A percentile compares a stretch with the other conserved stretches of the same genome.
Evolutionary conservation across 495 filamentous ascomycete species (phyloP).

Genomic region (Lineolata rhizophorae): DNA sequence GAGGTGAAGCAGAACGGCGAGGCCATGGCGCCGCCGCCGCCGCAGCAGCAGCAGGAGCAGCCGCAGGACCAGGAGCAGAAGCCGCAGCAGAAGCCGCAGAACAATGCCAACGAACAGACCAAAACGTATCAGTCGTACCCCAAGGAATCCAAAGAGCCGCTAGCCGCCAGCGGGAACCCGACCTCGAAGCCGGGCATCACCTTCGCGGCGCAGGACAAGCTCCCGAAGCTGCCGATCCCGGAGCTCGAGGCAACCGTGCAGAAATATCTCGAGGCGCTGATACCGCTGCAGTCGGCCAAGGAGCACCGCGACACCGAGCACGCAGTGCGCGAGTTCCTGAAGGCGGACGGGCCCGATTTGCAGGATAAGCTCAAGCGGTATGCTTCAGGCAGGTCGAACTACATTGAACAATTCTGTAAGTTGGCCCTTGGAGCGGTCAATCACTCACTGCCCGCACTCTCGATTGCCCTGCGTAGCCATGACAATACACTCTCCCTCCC

Average conservation of each 20-base stretch:
- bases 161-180: constrained; percentile 18
- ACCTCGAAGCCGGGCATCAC: constrained; percentile 47
- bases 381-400: constrained; percentile 80
- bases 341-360: constrained; percentile 59
- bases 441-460: no score
- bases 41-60: no score
- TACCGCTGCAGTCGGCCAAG: constrained; percentile 54
- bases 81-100: no score
- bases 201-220: constrained; percentile 67
- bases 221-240: constrained; percentile 85
- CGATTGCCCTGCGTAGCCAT: no score
- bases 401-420: constrained; percentile 98
- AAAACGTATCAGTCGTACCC: constrained; percentile 24
- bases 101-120: no score
- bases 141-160: constrained; percentile 20
- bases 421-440: no score
- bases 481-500: no score
- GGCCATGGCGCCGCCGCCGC: no score
- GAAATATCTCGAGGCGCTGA: constrained; percentile 61
- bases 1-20: no score
- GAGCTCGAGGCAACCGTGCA: constrained; percentile 64
- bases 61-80: no score
- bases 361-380: constrained; percentile 85
- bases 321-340: constrained; percentile 71
- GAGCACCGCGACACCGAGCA: constrained; percentile 68